phyloP scores from a whole-genome alignment of 345 rosid species.

The Sisymbrium irio region DNA sequence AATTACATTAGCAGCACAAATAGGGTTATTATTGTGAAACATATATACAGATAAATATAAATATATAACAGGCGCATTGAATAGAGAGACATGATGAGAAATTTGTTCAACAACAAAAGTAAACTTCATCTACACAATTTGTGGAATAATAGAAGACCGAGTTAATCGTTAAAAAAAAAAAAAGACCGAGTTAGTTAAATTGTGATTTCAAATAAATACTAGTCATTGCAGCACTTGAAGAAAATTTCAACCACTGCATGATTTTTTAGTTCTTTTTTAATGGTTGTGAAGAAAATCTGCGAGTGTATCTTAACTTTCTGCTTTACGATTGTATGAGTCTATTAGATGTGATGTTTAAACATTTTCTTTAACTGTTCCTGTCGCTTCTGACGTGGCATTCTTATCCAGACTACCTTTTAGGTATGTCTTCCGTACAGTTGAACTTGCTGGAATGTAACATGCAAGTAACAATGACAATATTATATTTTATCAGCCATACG shows the following conservation, averaged over 20 bases:
- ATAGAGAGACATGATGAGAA: neutral
- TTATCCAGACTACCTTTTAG: slow-evolving; percentile 25
- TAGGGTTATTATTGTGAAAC: no score
- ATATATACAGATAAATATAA: neutral
- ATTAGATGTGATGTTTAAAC: neutral
- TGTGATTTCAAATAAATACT: neutral
- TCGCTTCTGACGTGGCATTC: slow-evolving; percentile 24
- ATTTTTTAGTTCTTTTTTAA: neutral
- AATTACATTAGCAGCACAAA: neutral
- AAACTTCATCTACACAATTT: neutral
- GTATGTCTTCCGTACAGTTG: slow-evolving; percentile 25
- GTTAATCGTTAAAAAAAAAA: no score
- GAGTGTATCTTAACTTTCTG: slow-evolving; percentile 21
- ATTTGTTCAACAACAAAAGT: neutral
- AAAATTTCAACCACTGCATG: neutral
- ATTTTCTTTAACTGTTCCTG: slow-evolving; percentile 4
- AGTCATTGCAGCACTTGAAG: slow-evolving; percentile 8
- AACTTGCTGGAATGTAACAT: slow-evolving; percentile 29
- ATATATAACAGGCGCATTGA: neutral
- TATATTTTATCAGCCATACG: neutral
- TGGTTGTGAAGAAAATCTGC: slow-evolving; percentile 18
- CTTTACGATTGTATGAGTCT: slow-evolving; percentile 18
- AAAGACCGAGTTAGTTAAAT: neutral
- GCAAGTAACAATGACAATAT: neutral
- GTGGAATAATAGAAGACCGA: neutral